Percentiles rank a stretch among this genome's conserved stretches.
These are phyloP conservation scores for Sphagnum fallax DNA, from an alignment of 228 moss, liverwort and hornwort genomes.

Conservation along the genomic window DNA sequence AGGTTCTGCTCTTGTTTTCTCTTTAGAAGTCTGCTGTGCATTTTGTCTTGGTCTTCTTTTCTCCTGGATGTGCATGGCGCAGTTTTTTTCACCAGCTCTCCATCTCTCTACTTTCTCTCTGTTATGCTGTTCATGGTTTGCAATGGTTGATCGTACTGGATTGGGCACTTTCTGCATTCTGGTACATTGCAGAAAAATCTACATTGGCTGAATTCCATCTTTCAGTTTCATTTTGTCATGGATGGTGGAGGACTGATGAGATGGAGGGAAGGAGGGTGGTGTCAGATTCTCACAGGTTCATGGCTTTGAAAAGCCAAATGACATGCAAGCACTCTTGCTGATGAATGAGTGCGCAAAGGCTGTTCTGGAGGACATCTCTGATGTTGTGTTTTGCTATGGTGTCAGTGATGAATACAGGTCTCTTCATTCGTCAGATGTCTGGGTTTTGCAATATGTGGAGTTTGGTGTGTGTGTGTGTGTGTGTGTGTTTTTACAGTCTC, in stretches of 20 bases:
- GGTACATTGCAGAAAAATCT: too few species aligned
- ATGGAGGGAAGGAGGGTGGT: background rate
- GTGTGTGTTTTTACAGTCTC: too few species aligned
- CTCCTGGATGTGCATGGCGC: background rate
- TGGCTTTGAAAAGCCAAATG: conserved; percentile 82
- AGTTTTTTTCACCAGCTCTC: too few species aligned
- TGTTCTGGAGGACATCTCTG: conserved; percentile 65
- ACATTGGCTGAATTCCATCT: background rate
- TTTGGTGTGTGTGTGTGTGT: too few species aligned
- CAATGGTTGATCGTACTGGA: too few species aligned
- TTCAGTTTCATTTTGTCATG: background rate
- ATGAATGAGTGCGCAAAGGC: conserved; percentile 86
- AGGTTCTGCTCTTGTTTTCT: conserved; percentile 18
- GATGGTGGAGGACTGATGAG: background rate
- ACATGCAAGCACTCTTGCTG: conserved; percentile 57
- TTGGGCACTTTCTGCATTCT: too few species aligned
- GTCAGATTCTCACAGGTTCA: conserved; percentile 66
- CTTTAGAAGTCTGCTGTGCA: background rate
- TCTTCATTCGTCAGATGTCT: too few species aligned
- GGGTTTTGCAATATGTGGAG: too few species aligned
- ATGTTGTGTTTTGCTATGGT: conserved; percentile 73
- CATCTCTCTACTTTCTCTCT: too few species aligned
- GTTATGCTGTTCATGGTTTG: too few species aligned
- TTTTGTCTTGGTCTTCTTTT: background rate
- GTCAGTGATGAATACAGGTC: conserved; percentile 88